A percentile compares a stretch with the other conserved stretches of the same genome.
These are phyloP conservation scores for Pleodorina starrii DNA, from an alignment of 139 green algal species.

Conservation along the genomic window DNA sequence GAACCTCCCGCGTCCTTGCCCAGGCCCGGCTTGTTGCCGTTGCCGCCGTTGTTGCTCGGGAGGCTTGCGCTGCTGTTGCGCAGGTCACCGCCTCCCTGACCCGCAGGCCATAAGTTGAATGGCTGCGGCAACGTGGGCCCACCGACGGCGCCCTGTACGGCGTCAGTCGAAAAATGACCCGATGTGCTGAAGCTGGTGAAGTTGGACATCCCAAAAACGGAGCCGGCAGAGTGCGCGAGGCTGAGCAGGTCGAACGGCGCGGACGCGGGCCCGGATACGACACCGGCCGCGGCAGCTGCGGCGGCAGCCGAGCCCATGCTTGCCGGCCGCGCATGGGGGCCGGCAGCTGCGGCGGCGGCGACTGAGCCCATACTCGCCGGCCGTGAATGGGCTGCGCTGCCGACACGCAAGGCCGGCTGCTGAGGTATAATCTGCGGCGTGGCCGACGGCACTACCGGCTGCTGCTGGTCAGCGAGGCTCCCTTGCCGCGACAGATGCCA, in stretches of 20 bases:
- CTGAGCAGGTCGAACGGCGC: conserved; percentile 7
- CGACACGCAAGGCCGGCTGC: background rate
- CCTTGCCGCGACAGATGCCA: too few relatives aligned
- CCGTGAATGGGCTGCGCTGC: background rate
- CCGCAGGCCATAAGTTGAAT: background rate
- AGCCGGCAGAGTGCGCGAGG: conserved; percentile 11
- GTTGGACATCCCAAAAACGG: background rate
- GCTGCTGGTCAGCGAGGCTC: background rate
- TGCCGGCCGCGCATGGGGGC: background rate
- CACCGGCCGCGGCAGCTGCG: background rate
- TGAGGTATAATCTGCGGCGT: background rate
- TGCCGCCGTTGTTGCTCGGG: background rate
- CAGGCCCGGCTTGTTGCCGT: background rate
- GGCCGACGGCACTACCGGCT: background rate
- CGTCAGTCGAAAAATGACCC: background rate
- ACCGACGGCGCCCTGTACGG: background rate
- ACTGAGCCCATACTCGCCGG: background rate
- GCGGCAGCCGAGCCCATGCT: too few relatives aligned
- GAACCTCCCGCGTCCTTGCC: background rate
- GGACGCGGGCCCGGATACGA: background rate
- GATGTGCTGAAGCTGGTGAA: background rate
- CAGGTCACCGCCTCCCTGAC: background rate
- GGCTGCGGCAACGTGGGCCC: background rate
- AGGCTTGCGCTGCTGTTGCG: background rate
- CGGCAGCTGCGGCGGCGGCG: background rate